Conservation (phyloP, 2,329 filamentous ascomycete species). For the Niveomyces coronatus region DNA sequence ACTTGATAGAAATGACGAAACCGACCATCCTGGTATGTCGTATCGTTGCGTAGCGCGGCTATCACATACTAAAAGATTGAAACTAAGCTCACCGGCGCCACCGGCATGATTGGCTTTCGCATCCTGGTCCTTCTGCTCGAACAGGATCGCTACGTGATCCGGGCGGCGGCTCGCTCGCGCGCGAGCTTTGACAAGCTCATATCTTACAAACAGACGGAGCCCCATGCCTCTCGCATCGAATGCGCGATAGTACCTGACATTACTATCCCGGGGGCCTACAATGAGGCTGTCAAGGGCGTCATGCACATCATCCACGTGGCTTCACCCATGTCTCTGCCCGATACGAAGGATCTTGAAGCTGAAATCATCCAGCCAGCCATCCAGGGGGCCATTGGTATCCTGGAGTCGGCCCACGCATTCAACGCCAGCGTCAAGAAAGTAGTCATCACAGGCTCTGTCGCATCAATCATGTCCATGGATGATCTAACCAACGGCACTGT, state of each 20-base stretch:
- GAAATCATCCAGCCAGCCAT: slow-evolving; percentile 1
- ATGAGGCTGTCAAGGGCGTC: slow-evolving; percentile 24
- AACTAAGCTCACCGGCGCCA: slow-evolving; percentile 22
- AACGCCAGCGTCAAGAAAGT: neutral
- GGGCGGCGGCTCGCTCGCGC: slow-evolving; percentile 19
- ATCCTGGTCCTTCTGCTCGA: slow-evolving; percentile 17
- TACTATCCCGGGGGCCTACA: slow-evolving; percentile 21
- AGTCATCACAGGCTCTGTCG: neutral
- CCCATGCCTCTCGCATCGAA: slow-evolving; percentile 8
- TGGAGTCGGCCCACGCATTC: neutral
- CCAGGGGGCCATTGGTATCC: neutral
- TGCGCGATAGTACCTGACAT: slow-evolving; percentile 23
- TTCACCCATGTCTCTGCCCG: slow-evolving; percentile 10
- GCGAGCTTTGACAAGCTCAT: slow-evolving; percentile 10
- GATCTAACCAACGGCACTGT: too few relatives aligned
- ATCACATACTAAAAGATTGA: too few relatives aligned
- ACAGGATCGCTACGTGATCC: slow-evolving; percentile 17
- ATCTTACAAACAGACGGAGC: too few relatives aligned
- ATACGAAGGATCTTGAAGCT: neutral
- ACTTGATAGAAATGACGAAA: too few relatives aligned
- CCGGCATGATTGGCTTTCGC: slow-evolving; percentile 21
- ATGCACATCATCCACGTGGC: slow-evolving; percentile 20
- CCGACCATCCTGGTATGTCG: too few relatives aligned
- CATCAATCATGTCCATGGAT: neutral
- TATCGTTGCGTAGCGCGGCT: too few relatives aligned